These are phyloP conservation scores for Didymella pomorum DNA, from an alignment of 2,329 filamentous ascomycete genomes.

Conservation along the genomic window DNA sequence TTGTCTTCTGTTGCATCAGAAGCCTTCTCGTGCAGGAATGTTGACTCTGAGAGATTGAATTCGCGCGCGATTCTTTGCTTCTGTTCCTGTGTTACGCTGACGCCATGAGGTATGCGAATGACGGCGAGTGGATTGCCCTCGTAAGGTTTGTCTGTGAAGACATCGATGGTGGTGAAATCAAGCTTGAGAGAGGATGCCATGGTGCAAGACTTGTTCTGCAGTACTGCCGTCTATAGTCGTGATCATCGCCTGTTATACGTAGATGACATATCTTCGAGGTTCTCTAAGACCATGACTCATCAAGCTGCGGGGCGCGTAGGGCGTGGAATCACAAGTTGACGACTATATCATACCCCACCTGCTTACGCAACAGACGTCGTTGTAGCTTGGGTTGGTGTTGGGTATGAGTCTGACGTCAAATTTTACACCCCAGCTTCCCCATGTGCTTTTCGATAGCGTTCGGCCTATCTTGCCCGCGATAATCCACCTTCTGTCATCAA, in stretches of 20 bases:
- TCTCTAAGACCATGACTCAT: slow-evolving; percentile 14
- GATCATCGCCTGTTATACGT: not conserved
- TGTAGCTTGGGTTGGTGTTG: not conserved
- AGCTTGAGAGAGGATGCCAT: slow-evolving; percentile 35
- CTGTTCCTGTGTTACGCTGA: slow-evolving; percentile 54
- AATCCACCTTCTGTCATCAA: not conserved
- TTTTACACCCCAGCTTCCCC: not conserved
- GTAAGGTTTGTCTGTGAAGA: slow-evolving; percentile 60
- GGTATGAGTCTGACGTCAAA: slow-evolving; percentile 4
- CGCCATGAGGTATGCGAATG: slow-evolving; percentile 55
- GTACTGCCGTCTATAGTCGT: not conserved
- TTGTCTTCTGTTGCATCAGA: slow-evolving; percentile 29
- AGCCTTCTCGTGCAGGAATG: slow-evolving; percentile 59
- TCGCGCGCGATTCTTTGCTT: slow-evolving; percentile 64
- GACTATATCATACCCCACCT: not conserved
- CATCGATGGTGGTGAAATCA: slow-evolving; percentile 53
- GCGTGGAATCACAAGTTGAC: not conserved
- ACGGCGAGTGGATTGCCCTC: slow-evolving; percentile 65
- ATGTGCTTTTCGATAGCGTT: not conserved
- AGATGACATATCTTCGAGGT: not conserved
- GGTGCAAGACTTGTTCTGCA: not conserved
- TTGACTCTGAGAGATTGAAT: slow-evolving; percentile 67
- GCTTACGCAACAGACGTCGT: not conserved
- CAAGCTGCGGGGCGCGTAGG: slow-evolving; percentile 12
- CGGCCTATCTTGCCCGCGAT: not conserved